Evolutionary conservation across 78 protist species (phyloP).

Genomic region (Parvularia atlantis): DNA sequence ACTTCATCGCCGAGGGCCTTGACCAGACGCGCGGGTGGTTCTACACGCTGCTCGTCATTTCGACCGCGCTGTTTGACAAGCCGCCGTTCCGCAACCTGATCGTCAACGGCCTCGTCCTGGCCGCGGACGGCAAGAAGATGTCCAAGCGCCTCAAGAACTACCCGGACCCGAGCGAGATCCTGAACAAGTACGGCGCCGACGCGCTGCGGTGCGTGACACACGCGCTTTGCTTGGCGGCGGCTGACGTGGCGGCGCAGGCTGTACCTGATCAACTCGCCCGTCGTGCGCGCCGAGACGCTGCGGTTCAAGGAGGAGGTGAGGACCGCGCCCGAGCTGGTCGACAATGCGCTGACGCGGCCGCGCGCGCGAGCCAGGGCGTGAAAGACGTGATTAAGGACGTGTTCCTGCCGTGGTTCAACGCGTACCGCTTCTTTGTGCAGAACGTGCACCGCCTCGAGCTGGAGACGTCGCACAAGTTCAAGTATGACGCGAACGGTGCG

Average conservation of each 20-base stretch:
- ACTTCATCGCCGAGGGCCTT: slow-evolving; percentile 98
- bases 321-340: no score
- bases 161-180: slow-evolving; percentile 81
- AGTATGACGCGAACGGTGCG: not conserved
- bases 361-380: slow-evolving; percentile 52
- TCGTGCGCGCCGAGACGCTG: slow-evolving; percentile 91
- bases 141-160: slow-evolving; percentile 94
- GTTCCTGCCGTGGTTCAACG: slow-evolving; percentile 92
- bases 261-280: slow-evolving; percentile 96
- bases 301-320: slow-evolving; percentile 77
- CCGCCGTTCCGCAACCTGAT: slow-evolving; percentile 96
- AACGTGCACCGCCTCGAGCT: slow-evolving; percentile 30
- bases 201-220: slow-evolving; percentile 68
- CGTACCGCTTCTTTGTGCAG: slow-evolving; percentile 83
- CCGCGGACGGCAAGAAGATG: slow-evolving; percentile 95
- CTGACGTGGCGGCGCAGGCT: slow-evolving; percentile 45
- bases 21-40: slow-evolving; percentile 92
- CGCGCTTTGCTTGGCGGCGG: not conserved
- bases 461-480: not conserved
- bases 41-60: slow-evolving; percentile 97
- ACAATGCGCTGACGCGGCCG: no score
- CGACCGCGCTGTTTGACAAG: slow-evolving; percentile 91
- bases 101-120: slow-evolving; percentile 98
- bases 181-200: slow-evolving; percentile 93
- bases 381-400: slow-evolving; percentile 75